Conservation (phyloP, 2,329 filamentous ascomycete genomes). For the Clathrospora elynae region DNA sequence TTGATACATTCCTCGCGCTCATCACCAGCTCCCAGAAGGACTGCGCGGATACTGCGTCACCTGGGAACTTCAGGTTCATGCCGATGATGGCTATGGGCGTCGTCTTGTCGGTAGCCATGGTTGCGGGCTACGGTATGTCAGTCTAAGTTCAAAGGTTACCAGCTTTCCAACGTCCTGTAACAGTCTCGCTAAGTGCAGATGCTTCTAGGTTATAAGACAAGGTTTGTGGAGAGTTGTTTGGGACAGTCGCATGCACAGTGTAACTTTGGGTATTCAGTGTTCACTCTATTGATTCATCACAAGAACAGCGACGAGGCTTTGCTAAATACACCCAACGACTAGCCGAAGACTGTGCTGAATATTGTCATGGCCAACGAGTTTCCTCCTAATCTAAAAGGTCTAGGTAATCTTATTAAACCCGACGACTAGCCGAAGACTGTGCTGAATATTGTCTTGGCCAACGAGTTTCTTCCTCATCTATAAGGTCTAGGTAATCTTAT, state of each 20-base stretch:
- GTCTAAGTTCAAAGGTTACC: background rate
- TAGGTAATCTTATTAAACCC: too few species aligned
- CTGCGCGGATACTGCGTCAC: constrained; percentile 14
- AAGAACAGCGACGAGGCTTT: too few species aligned
- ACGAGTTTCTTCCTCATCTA: background rate
- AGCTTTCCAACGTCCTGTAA: background rate
- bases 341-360: background rate
- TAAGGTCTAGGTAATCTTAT: background rate
- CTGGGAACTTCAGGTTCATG: constrained; percentile 15
- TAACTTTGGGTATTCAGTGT: too few species aligned
- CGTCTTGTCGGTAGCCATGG: constrained; percentile 4
- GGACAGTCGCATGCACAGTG: too few species aligned
- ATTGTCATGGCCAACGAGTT: too few species aligned
- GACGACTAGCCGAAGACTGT: too few species aligned
- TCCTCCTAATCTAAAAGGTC: too few species aligned
- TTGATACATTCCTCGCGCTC: constrained; percentile 7
- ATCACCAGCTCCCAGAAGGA: constrained; percentile 24
- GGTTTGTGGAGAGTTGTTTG: background rate
- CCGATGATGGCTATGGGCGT: constrained; percentile 16
- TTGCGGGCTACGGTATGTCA: background rate
- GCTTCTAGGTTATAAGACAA: background rate
- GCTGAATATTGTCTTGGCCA: background rate
- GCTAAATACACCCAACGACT: too few species aligned
- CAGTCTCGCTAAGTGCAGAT: background rate
- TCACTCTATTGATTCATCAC: too few species aligned